Evolutionary conservation across 495 filamentous ascomycete species (phyloP).

Genomic region (Tuber aestivum): DNA sequence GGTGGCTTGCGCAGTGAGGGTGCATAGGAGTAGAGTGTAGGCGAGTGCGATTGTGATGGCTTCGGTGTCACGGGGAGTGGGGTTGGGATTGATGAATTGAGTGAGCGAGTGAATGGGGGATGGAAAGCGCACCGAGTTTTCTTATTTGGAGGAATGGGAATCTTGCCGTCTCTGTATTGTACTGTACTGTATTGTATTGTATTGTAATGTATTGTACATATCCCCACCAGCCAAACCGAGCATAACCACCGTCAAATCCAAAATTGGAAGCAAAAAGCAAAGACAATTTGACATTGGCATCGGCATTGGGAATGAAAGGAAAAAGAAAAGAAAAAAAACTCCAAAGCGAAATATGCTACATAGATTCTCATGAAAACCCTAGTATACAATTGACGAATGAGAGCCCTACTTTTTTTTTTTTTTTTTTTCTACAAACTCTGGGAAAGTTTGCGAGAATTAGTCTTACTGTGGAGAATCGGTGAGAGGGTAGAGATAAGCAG

Average conservation of each 20-base stretch:
- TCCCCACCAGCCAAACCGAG: background rate
- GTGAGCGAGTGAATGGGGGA: too few species aligned
- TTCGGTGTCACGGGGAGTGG: background rate
- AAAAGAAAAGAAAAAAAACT: background rate
- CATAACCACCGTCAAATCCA: background rate
- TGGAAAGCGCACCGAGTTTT: too few species aligned
- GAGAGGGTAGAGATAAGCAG: background rate
- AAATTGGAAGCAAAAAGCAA: background rate
- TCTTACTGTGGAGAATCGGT: conserved; percentile 2
- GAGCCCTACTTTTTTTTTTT: background rate
- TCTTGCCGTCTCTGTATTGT: background rate
- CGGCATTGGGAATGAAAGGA: background rate
- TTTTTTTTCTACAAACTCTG: background rate
- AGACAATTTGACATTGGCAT: background rate
- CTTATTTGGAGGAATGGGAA: background rate
- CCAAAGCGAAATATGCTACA: conserved; percentile 1
- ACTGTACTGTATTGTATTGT: too few species aligned
- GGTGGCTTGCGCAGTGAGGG: too few species aligned
- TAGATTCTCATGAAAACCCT: conserved; percentile 3
- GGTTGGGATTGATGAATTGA: too few species aligned
- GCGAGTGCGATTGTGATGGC: too few species aligned
- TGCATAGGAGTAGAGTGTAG: too few species aligned
- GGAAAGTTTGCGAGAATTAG: background rate
- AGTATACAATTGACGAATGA: background rate
- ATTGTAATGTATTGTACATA: background rate